A percentile compares a stretch with the other conserved stretches of the same genome.
Conservation (phyloP, 495 filamentous ascomycete genomes). For the Evansstolkia leycettana region DNA sequence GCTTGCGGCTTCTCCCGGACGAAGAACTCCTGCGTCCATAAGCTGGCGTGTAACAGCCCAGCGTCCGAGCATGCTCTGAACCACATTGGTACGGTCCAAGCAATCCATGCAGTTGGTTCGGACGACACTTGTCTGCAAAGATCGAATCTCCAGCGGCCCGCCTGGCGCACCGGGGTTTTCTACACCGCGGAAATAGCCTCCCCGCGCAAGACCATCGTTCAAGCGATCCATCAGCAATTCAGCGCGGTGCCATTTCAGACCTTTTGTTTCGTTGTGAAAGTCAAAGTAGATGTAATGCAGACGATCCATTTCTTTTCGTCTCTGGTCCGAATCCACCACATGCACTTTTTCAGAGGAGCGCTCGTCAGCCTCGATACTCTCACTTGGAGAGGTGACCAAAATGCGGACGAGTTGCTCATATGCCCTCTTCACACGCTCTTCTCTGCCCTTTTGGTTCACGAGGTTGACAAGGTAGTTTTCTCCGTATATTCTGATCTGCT, state of each 20-base stretch:
- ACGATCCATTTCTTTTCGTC: conserved; percentile 55
- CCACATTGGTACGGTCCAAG: conserved; percentile 92
- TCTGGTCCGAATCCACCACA: conserved; percentile 51
- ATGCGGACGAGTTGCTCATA: conserved; percentile 78
- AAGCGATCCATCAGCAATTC: conserved; percentile 75
- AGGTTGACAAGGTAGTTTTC: conserved; percentile 96
- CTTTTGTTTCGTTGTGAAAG: conserved; percentile 95
- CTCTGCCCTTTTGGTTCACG: conserved; percentile 87
- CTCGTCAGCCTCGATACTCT: conserved; percentile 43
- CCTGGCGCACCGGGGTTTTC: conserved; percentile 62
- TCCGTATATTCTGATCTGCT: conserved; percentile 85
- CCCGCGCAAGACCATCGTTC: conserved; percentile 52
- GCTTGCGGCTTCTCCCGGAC: conserved; percentile 52
- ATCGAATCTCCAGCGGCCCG: conserved; percentile 64
- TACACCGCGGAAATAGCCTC: conserved; percentile 86
- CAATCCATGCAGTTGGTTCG: conserved; percentile 99
- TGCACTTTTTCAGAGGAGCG: conserved; percentile 68
- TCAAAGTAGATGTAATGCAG: conserved; percentile 97
- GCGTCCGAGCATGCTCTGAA: conserved; percentile 88
- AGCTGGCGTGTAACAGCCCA: conserved; percentile 81
- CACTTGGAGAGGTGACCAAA: conserved; percentile 55
- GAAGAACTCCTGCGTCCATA: conserved; percentile 63
- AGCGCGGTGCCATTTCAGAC: conserved; percentile 83
- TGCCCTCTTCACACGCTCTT: conserved; percentile 73
- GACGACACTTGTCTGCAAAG: conserved; percentile 72